Evolutionary conservation across 441 rosid species (phyloP), one percentile per base, ranked within the genome.

Genomic region (Manihot esculenta): DNA sequence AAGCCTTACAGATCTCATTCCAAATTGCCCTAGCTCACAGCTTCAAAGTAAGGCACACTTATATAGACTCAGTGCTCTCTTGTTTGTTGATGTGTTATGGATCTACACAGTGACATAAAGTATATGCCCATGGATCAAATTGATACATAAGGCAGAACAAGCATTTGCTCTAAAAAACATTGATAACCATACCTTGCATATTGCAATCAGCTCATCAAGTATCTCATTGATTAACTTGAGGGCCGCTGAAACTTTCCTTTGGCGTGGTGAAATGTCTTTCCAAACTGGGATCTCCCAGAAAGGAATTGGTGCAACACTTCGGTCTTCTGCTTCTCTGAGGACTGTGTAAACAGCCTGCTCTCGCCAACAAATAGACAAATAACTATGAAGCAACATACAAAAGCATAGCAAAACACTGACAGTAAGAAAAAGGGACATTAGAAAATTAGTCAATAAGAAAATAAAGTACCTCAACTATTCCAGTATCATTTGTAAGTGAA

Each of bases 241-340:
- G 35, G 98, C 93, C 66, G 80, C 76, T 18, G 84, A 55, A 72
- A 92, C 98, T 80, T 89, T 92, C 85, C 81, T 95, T 70, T 87
- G 98, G 67, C 84, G 78, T 0, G 99, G 99, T 44, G 97, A 95
- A 65, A 95, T 84, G 79, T 95, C 92, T 79, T 95, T 95, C 97
- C 97, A 92, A 53, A 95, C 82, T 1, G 99, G 99, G 71, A 95
- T 80, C 63, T 95, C 98, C 99, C 98, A 95, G 33, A 84, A 66
- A 49, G 99, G 98, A 75, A 95, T 85, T 66, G 98, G 99, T 44
- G 98, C 78, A 77, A 92, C 88, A 79, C 99, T 95, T 73, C 98
- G 84, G 66, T 95, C 97, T 74, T 95, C 99, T 66, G 99, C 99
- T 81, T 95, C 99, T 76, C 97, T 84, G 70, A 95, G 66, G 77